Base-by-base conservation (phyloP, 1,284 basidiomycete species). In the Cutaneotrichosporon dermatis region DNA sequence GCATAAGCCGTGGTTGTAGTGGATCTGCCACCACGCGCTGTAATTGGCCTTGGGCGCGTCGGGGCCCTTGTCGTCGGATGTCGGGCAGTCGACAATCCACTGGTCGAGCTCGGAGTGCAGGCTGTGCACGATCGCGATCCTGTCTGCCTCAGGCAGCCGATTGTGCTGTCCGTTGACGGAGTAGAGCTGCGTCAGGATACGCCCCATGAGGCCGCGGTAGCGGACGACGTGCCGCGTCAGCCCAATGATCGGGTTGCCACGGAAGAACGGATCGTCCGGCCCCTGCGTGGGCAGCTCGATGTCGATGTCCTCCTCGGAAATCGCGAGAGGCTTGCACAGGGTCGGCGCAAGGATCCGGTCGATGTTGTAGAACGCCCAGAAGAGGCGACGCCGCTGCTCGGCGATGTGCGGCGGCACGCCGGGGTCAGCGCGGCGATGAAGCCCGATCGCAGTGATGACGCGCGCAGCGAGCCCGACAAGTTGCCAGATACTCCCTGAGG, bases 321-420 rank as follows among this genome's bases (percentile, higher is more conserved):
- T 68, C 2, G 65, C 64, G 9, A 74, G 57, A 1, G 72, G 72
- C 50, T 65, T 64, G 9, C 65, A 61, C 3, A 72, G 59, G 1
- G 66, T 68, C 4, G 63, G 54, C 10, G 71, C 66, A 7, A 74
- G 63, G 11, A 68, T 40, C 12, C 71, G 62, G 50, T 74, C 72
- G 2, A 74, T 60, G 52, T 69, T 72, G 65, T 68, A 74, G n/a
- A 71, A 59, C 13, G 66, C 62, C 51, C 65, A 70, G 63, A 71
- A 74, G 10, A 71, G 52, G 15, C 66, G 59, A n/a, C 64, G 65
- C 11, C 72, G 60, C 43, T 64, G 51, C 51, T 69, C 69, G 15
- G 64, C 64, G 3, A 65, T 45, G 9, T 62, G 56, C 1, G 60
- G 36, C 7, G 63, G 49, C 1, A 61, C 34, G n/a, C 12, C 40